These are phyloP conservation scores for Aspergillus flavus DNA, from an alignment of 2,329 filamentous ascomycete species.

Conservation along the genomic window DNA sequence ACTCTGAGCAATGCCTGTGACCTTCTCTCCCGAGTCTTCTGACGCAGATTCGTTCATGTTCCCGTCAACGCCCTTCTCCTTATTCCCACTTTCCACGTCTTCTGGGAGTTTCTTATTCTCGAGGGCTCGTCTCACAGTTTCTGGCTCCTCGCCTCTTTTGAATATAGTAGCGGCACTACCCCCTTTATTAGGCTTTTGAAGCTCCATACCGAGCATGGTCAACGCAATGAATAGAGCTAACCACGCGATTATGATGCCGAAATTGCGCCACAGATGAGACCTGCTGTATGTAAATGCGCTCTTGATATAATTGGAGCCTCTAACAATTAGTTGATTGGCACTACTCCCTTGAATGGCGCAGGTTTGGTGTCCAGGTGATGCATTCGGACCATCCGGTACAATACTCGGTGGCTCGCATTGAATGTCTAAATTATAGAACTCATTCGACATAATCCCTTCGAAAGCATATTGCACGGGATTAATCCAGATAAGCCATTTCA, in stretches of 20 bases:
- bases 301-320: constrained; percentile 10
- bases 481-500: constrained; percentile 2
- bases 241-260: constrained; percentile 76
- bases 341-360: constrained; percentile 62
- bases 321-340: constrained; percentile 56
- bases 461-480: constrained; percentile 65
- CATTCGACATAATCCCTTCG: constrained; percentile 69
- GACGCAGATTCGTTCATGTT: constrained; percentile 22
- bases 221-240: constrained; percentile 74
- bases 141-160: constrained; percentile 66
- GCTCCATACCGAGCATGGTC: constrained; percentile 78
- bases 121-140: constrained; percentile 59
- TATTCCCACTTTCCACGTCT: constrained; percentile 56
- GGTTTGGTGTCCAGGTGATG: constrained; percentile 55
- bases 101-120: constrained; percentile 46
- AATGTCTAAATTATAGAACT: constrained; percentile 64
- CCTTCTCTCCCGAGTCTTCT: constrained; percentile 29
- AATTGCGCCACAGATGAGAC: constrained; percentile 69
- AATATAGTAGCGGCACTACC: constrained; percentile 82
- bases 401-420: constrained; percentile 59
- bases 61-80: constrained; percentile 15
- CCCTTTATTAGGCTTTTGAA: constrained; percentile 75
- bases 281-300: constrained; percentile 57
- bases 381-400: constrained; percentile 56
- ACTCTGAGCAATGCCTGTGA: constrained; percentile 61